Percentiles rank a stretch among this genome's conserved stretches.
phyloP scores from a whole-genome alignment of 495 filamentous ascomycete genomes.

The Tetracladium marchalianum region DNA sequence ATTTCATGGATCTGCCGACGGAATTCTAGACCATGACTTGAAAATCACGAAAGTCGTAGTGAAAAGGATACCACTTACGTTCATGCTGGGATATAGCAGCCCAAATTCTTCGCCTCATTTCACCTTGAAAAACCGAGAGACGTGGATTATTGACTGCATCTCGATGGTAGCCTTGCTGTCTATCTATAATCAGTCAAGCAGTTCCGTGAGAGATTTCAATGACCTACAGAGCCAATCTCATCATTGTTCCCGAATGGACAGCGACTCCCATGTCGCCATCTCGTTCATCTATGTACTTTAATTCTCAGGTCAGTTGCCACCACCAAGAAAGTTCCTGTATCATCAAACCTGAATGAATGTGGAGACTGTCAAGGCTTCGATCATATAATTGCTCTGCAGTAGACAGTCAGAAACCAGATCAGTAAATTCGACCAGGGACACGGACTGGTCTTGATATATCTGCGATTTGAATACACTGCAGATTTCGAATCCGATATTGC shows the following conservation, averaged over 20 bases:
- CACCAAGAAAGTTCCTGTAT: too few relatives aligned
- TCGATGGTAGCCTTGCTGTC: constrained; percentile 45
- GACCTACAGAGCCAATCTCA: constrained; percentile 34
- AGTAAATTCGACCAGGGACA: neutral
- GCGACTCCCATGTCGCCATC: constrained; percentile 38
- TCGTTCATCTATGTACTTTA: constrained; percentile 30
- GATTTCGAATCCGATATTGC: constrained; percentile 12
- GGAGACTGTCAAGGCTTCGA: constrained; percentile 40
- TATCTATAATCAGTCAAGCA: too few relatives aligned
- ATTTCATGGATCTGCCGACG: too few relatives aligned
- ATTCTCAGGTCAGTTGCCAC: too few relatives aligned
- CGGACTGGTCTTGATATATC: constrained; percentile 34
- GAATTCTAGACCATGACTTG: too few relatives aligned
- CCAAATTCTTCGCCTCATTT: constrained; percentile 51
- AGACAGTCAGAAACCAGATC: neutral
- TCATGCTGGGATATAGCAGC: constrained; percentile 20
- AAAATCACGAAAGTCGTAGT: too few relatives aligned
- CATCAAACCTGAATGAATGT: constrained; percentile 19
- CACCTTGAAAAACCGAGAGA: constrained; percentile 43
- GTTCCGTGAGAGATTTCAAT: too few relatives aligned
- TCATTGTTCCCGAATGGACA: constrained; percentile 33
- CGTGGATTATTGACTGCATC: constrained; percentile 36
- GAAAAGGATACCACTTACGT: neutral
- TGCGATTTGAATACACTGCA: constrained; percentile 31
- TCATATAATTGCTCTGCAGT: constrained; percentile 19